Base-by-base conservation (phyloP, 257 asterid species). In the Solanum etuberosum region DNA sequence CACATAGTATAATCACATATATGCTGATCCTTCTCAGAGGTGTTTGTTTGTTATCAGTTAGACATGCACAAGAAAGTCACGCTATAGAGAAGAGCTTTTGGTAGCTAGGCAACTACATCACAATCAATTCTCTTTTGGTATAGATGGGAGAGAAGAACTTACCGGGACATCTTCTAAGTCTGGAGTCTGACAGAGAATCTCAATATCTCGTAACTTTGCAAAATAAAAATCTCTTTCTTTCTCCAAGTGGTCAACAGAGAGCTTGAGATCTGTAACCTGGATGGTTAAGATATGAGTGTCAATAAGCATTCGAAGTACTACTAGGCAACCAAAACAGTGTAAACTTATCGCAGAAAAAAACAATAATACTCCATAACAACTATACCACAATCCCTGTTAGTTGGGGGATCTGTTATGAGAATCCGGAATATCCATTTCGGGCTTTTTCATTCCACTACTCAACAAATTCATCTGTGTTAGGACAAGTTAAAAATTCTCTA, bases 191-290 rank as follows among this genome's bases (percentile, higher is more conserved):
- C 98, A 96, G 71, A 96, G 95, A 51, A 96, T 91, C 91, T 96
- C 99, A 32, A 96, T 90, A 86, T 96, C 98, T 11, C 98, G 92
- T 82, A 96, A 85, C 89, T 94, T 96, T 29, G 93, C 94, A 85
- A 95, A 96, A 92, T 96, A 96, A 86, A 96, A 95, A 93, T 96
- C 98, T 83, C 99, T 91, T 89, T 95, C 99, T 90, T 95, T 96
- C 89, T 96, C 99, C 93, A 96, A 84, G 48, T 87, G 86, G 82
- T 96, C 98, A 37, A 93, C 94, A 9, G 98, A 94, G 46, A 93
- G 90, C 93, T 92, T 94, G 88, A 96, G 95, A 57, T 96, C 98
- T 20, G 91, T 87, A 77, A 91, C 87, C 99, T 96, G 94, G 59
- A 91, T 32, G 77, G 42, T 48, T 48, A 31, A 48, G 86, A 86